A percentile compares a stretch with the other conserved stretches of the same genome.
phyloP scores from a whole-genome alignment of 495 filamentous ascomycete species.

The Lasiosphaeriaceae sp. region DNA sequence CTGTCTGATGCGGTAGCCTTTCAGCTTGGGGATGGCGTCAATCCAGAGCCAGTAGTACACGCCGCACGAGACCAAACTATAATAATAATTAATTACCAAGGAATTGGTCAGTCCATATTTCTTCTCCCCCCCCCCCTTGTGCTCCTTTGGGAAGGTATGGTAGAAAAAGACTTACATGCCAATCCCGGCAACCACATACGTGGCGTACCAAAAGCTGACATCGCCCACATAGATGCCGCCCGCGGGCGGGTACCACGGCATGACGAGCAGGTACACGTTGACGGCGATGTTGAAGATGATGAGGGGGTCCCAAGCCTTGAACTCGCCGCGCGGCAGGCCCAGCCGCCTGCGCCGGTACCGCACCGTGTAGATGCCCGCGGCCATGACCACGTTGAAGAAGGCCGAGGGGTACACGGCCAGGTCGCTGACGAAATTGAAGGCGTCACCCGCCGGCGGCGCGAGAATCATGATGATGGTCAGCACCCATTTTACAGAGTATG shows the following conservation, averaged over 20 bases:
- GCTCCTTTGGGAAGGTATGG: too few species aligned
- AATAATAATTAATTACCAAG: not conserved
- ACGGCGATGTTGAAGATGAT: slow-evolving; percentile 53
- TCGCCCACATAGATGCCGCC: slow-evolving; percentile 53
- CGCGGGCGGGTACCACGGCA: slow-evolving; percentile 64
- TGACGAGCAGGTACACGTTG: slow-evolving; percentile 54
- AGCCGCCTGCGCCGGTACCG: slow-evolving; percentile 48
- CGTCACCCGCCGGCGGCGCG: slow-evolving; percentile 63
- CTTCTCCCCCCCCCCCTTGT: not conserved
- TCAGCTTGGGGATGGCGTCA: slow-evolving; percentile 44
- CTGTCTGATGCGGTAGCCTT: slow-evolving; percentile 51
- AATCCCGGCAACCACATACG: slow-evolving; percentile 55
- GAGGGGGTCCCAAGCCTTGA: slow-evolving; percentile 51
- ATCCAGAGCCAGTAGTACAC: slow-evolving; percentile 58
- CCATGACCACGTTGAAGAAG: slow-evolving; percentile 53
- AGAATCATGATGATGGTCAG: slow-evolving; percentile 62
- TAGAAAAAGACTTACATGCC: slow-evolving; percentile 44
- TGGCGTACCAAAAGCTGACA: slow-evolving; percentile 66
- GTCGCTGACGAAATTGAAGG: slow-evolving; percentile 62
- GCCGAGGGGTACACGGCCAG: slow-evolving; percentile 49
- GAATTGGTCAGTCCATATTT: not conserved
- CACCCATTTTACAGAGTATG: slow-evolving; percentile 55
- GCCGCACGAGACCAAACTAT: slow-evolving; percentile 46
- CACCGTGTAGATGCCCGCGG: slow-evolving; percentile 50
- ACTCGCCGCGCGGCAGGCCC: slow-evolving; percentile 41